phyloP scores from a whole-genome alignment of 164 flowering plant species.

The grape (Vitis vinifera) region ASM3070453v1 NC_081812.1:9315501-9316000 shows the following conservation, averaged over 20 bases:
- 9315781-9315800: conserved; percentile 7
- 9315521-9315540: too few relatives aligned
- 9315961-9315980: background rate
- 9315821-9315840: background rate
- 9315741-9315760: conserved; percentile 78
- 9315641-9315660: conserved; percentile 88
- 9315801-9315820: background rate
- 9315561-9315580: background rate
- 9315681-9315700: conserved; percentile 88
- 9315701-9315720: conserved; percentile 58
- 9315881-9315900: conserved; percentile 83
- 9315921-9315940: conserved; percentile 88
- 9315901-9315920: conserved; percentile 78
- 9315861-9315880: conserved; percentile 81
- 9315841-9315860: conserved; percentile 25
- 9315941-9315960: conserved; percentile 14
- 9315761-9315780: conserved; percentile 63
- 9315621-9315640: conserved; percentile 78
- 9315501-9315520: too few relatives aligned
- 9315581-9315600: background rate
- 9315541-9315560: too few relatives aligned
- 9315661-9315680: conserved; percentile 79
- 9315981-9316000: too few relatives aligned
- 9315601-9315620: background rate
- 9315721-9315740: conserved; percentile 85